phyloP scores from a whole-genome alignment of 768 basidiomycete species.

The Fomitopsis pulvina region DNA sequence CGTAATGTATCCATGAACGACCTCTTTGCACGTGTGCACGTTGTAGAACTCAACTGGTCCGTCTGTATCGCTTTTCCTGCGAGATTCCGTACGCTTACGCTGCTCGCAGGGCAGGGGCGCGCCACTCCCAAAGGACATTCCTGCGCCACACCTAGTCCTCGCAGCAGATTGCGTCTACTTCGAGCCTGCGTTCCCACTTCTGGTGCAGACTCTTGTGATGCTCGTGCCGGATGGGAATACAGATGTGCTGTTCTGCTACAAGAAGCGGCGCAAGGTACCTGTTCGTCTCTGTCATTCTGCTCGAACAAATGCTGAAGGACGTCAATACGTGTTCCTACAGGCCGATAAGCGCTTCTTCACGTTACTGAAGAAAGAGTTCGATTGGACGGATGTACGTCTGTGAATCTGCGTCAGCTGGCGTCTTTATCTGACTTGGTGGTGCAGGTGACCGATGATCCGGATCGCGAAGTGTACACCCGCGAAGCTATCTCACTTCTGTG shows the following conservation, averaged over 20 bases:
- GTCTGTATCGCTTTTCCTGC: constrained; percentile 17
- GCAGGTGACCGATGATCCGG: constrained; percentile 61
- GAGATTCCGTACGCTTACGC: neutral
- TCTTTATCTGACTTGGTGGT: neutral
- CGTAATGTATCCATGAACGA: constrained; percentile 66
- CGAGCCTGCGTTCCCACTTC: constrained; percentile 85
- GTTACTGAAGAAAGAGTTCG: constrained; percentile 72
- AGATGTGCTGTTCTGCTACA: constrained; percentile 87
- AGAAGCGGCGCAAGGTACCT: constrained; percentile 81
- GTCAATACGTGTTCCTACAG: constrained; percentile 34
- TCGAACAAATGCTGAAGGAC: neutral
- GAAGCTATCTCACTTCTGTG: constrained; percentile 62
- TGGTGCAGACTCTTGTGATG: constrained; percentile 71
- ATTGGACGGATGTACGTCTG: constrained; percentile 53
- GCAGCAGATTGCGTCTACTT: constrained; percentile 96
- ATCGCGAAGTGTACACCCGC: constrained; percentile 47
- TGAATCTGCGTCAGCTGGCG: neutral
- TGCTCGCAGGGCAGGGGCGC: constrained; percentile 49
- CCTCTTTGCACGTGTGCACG: constrained; percentile 43
- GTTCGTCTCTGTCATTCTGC: neutral
- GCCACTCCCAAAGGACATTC: constrained; percentile 39
- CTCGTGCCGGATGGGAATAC: constrained; percentile 41
- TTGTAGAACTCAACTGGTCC: constrained; percentile 80
- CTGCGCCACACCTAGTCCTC: constrained; percentile 59
- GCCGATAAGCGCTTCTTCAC: constrained; percentile 86